A percentile compares a stretch with the other conserved stretches of the same genome.
phyloP scores from a whole-genome alignment of 306 rosid species.

The Castanea mollissima region DNA sequence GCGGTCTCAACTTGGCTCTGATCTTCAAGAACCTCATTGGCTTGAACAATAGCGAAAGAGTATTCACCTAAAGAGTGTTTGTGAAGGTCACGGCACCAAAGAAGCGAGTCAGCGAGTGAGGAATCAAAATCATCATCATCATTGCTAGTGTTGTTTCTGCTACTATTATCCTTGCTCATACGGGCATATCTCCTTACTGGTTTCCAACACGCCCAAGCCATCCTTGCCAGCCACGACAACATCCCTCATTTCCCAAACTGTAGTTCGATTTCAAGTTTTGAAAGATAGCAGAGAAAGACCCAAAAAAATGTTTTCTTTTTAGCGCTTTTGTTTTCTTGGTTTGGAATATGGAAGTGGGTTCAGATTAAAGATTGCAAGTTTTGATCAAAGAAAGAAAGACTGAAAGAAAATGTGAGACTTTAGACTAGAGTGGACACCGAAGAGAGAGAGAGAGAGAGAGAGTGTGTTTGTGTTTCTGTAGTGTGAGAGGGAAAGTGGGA shows the following conservation, averaged over 20 bases:
- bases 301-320: no score
- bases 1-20: constrained; percentile 84
- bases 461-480: neutral
- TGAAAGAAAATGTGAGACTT: no score
- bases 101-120: constrained; percentile 48
- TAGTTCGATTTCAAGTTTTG: no score
- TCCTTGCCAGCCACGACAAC: constrained; percentile 96
- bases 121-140: constrained; percentile 23
- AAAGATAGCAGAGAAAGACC: no score
- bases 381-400: no score
- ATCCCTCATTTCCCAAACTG: constrained; percentile 88
- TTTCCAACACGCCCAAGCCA: constrained; percentile 76
- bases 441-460: no score
- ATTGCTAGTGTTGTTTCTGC: no score
- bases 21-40: constrained; percentile 73
- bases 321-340: no score
- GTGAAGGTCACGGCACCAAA: constrained; percentile 70
- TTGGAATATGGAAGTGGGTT: no score
- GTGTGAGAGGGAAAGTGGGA: neutral
- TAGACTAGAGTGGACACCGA: no score
- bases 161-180: constrained; percentile 70
- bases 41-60: constrained; percentile 81
- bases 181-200: constrained; percentile 85
- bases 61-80: constrained; percentile 72
- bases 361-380: no score